These are phyloP conservation scores for Groenewaldozyma sp. DNA, from an alignment of 1,139 yeast species.

Conservation along the genomic window DNA sequence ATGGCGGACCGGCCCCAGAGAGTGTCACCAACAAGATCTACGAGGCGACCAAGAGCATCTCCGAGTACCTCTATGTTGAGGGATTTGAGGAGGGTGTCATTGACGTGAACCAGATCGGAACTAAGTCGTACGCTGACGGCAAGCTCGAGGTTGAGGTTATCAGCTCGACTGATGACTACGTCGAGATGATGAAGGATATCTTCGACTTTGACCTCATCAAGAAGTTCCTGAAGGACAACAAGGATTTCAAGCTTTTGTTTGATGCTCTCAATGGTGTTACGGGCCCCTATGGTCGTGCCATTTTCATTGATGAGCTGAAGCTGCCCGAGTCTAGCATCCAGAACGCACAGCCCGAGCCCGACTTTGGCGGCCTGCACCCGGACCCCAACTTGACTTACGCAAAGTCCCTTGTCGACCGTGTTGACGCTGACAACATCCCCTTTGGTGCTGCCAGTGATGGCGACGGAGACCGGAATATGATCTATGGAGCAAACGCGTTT, in stretches of 20 bases:
- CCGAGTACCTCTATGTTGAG: slow-evolving; percentile 46
- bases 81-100: slow-evolving; percentile 42
- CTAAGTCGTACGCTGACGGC: slow-evolving; percentile 33
- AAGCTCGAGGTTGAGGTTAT: slow-evolving; percentile 66
- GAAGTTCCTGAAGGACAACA: slow-evolving; percentile 49
- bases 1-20: slow-evolving; percentile 99
- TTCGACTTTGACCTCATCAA: slow-evolving; percentile 83
- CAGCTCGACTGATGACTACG: slow-evolving; percentile 74
- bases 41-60: slow-evolving; percentile 54
- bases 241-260: slow-evolving; percentile 64
- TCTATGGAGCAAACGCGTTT: slow-evolving; percentile 89
- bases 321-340: slow-evolving; percentile 63
- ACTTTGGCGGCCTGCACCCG: slow-evolving; percentile 96
- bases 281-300: slow-evolving; percentile 87
- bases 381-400: slow-evolving; percentile 98
- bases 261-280: slow-evolving; percentile 95
- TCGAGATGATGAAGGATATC: slow-evolving; percentile 67
- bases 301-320: slow-evolving; percentile 79
- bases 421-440: slow-evolving; percentile 68
- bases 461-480: slow-evolving; percentile 98
- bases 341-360: slow-evolving; percentile 70
- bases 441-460: slow-evolving; percentile 99
- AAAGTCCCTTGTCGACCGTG: slow-evolving; percentile 71
- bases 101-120: slow-evolving; percentile 55
- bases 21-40: slow-evolving; percentile 80